Evolutionary conservation across 441 rosid species (phyloP), one percentile per base, ranked within the genome.

Genomic region (Raphanus hybrid): DNA sequence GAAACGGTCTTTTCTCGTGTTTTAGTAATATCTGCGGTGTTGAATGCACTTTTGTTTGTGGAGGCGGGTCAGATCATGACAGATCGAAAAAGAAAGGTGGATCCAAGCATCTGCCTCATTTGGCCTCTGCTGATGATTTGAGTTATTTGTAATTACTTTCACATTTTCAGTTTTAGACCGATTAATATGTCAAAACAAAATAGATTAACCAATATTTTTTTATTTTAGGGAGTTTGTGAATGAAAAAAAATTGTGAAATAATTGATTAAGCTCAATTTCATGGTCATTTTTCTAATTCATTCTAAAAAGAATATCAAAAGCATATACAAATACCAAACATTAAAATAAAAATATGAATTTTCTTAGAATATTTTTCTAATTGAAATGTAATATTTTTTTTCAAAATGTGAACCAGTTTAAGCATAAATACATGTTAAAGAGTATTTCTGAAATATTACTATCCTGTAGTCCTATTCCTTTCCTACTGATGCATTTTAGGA

Each of bases 31-130:
- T 87, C 0, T 90, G 92, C 20, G 97, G 98, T 1, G 74, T 88
- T 3, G 84, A 88, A 48, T 88, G 91, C 76, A 86, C 93, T 55
- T 87, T 91, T 10, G 86, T 86, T 0, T 90, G 94, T 69, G 90
- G 85, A 3, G 75, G 86, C 5, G 78, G 81, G 12, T n/a, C 81
- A n/a, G 78, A 75, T 32, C 45, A 43, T 4, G 60, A 67, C n/a
- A 69, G 68, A 52, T 11, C 66, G 1, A 75, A 34, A 45, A 83
- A 59, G 61, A 76, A 55, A 15, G 60, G 50, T 43, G 73, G 78
- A 50, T 14, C 78, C 1, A 69, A 29, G 1, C 50, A 59, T 2
- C 43, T 59, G 61, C 63, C 29, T 5, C 70, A 60, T 66, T 14
- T 8, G 74, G 82, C 64, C 0, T 82, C 87, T 0, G 6, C 66